phyloP scores from a whole-genome alignment of 257 asterid genomes.

The Coffea eugenioides region DNA sequence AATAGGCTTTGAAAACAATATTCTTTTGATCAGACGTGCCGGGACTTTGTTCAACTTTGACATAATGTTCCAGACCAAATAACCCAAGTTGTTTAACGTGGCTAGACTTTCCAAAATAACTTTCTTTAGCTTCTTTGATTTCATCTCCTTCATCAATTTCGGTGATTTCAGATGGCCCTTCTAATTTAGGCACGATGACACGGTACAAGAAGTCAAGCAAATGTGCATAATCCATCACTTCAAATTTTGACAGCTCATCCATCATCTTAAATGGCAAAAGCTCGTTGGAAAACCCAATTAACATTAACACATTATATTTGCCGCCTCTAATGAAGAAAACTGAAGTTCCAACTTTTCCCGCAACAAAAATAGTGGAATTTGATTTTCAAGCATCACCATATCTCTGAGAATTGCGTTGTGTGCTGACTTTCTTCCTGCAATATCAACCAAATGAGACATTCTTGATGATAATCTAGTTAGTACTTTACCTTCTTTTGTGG shows the following conservation, averaged over 20 bases:
- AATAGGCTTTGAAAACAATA: conserved; percentile 41
- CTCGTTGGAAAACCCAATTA: conserved; percentile 45
- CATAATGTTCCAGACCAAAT: conserved; percentile 17
- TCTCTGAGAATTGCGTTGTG: conserved; percentile 54
- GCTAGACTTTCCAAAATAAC: conserved; percentile 1
- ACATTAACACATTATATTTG: conserved; percentile 32
- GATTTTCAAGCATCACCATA: conserved; percentile 65
- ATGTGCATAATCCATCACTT: conserved; percentile 38
- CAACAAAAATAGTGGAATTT: conserved; percentile 51
- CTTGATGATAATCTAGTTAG: conserved; percentile 17
- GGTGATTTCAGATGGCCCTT: conserved; percentile 16
- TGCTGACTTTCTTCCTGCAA: conserved; percentile 35
- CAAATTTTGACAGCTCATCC: conserved; percentile 20
- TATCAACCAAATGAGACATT: conserved; percentile 36
- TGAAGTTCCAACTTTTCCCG: conserved; percentile 41
- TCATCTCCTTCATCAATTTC: conserved; percentile 16
- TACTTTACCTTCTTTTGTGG: conserved; percentile 14
- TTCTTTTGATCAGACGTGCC: conserved; percentile 29
- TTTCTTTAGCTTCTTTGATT: conserved; percentile 13
- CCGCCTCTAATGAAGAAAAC: conserved; percentile 30
- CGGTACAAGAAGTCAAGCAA: conserved; percentile 57
- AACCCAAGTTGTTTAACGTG: not conserved
- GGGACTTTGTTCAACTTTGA: conserved; percentile 23
- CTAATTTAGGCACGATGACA: conserved; percentile 30
- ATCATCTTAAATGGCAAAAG: conserved; percentile 42